Evolutionary conservation across 257 asterid genomes (phyloP).

Genomic region (Scutellaria baicalensis): DNA sequence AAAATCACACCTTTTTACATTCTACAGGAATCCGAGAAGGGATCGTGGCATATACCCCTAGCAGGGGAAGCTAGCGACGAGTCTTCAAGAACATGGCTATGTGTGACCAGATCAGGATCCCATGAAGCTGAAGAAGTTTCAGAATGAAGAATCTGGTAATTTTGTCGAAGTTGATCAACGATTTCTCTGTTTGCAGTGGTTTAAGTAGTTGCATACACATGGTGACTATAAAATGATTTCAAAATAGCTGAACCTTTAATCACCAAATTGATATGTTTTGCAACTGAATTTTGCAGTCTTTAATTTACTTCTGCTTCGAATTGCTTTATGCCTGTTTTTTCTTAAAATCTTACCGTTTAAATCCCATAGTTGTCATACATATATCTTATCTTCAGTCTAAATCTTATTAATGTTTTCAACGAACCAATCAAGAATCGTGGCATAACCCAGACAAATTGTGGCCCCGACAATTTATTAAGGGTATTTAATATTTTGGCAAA

Average conservation of each 20-base stretch:
- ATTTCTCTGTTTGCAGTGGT: neutral
- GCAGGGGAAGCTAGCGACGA: slow-evolving; percentile 57
- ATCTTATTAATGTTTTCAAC: no score
- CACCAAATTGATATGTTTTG: neutral
- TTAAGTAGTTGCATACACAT: neutral
- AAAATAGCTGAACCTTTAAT: neutral
- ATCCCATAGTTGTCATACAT: no score
- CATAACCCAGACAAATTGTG: no score
- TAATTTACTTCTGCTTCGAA: neutral
- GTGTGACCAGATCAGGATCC: slow-evolving; percentile 39
- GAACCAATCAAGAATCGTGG: no score
- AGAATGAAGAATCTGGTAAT: neutral
- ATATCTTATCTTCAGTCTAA: no score
- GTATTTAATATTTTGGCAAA: no score
- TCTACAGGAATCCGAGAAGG: slow-evolving; percentile 55
- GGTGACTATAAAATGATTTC: neutral
- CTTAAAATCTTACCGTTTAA: no score
- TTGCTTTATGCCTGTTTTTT: no score
- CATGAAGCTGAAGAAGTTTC: slow-evolving; percentile 13
- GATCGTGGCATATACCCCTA: slow-evolving; percentile 88
- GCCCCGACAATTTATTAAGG: no score
- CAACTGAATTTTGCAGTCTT: neutral
- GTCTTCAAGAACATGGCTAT: slow-evolving; percentile 66
- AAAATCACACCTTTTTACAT: neutral
- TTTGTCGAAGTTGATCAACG: neutral